Base-by-base conservation (phyloP, 23 red algal genomes). In the Chondrus crispus region DNA sequence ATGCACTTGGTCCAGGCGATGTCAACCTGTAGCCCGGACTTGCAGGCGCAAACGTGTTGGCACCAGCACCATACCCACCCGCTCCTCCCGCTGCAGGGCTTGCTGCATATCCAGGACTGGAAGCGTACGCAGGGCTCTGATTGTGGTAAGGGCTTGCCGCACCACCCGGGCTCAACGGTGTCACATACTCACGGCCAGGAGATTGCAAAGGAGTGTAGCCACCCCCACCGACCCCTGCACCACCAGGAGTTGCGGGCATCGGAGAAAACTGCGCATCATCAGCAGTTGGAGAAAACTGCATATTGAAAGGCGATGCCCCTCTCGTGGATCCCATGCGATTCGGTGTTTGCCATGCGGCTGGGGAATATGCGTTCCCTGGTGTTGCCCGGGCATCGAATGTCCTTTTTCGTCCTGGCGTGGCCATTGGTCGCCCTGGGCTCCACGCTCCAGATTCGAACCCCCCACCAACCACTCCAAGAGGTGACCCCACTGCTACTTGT, bases 201-300 rank as follows among this genome's bases (percentile, higher is more conserved):
- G 62, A 93, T 74, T 55, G 68, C 41, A 73, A 37, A 6, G 88
- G 74, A 45, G 80, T 92, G 19, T 46, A 52, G 8, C 76, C 82
- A 24, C 82, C 88, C 20, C 52, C 22, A 53, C 74, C 82, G 54
- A 54, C 70, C 41, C 92, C 92, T 30, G 52, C 69, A 72, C 64
- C 85, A 36, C 68, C 85, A 2, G 92, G 82, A 49, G 82, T 62
- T 48, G 14, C n/a, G 46, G 74, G 63, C 22, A 69, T 46, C 38
- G 92, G 92, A 58, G 92, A 94, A 72, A 94, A 94, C 60, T 82
- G 62, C 51, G 82, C 92, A 44, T 74, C 84, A 50, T 79, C 92
- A 18, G 73, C 26, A 35, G 54, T 46, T n/a, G 95, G 95, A 18
- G 88, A 93, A 54, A 96, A 83, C 18, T 83, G 75, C 30, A 74